phyloP scores from a whole-genome alignment of 345 rosid genomes.

The Linum lewisii region DNA sequence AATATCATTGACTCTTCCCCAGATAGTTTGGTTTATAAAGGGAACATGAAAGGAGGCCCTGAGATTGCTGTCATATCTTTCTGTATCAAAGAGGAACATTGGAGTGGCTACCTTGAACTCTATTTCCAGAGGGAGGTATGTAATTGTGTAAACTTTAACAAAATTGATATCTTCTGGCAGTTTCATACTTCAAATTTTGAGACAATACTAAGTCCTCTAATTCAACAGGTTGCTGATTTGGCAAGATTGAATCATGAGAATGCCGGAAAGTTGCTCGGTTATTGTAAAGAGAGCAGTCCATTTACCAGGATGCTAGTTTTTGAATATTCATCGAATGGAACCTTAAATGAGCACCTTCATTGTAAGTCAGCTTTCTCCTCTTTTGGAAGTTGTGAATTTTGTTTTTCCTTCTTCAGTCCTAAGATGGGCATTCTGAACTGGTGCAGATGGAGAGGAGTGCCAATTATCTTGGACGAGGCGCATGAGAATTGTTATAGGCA shows the following conservation, averaged over 20 bases:
- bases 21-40: constrained; percentile 89
- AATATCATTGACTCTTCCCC: constrained; percentile 92
- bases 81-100: constrained; percentile 73
- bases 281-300: constrained; percentile 72
- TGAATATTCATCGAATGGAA: constrained; percentile 93
- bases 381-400: not conserved
- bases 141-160: not conserved
- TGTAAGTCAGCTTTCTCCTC: constrained; percentile 43
- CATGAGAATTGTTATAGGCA: constrained; percentile 79
- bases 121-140: constrained; percentile 90
- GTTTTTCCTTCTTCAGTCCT: constrained; percentile 7
- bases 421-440: constrained; percentile 9
- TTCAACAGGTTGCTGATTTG: constrained; percentile 81
- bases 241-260: constrained; percentile 82
- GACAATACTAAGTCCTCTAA: constrained; percentile 11
- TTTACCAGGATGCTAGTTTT: constrained; percentile 91
- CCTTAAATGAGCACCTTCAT: constrained; percentile 88
- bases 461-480: constrained; percentile 82
- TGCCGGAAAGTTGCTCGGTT: constrained; percentile 73
- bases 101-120: constrained; percentile 93
- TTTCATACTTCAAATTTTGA: constrained; percentile 4
- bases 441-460: constrained; percentile 84
- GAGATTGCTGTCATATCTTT: constrained; percentile 96
- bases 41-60: constrained; percentile 76
- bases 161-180: constrained; percentile 2